Conservation (phyloP, 495 filamentous ascomycete species). For the Chlorociboria aeruginascens region DNA sequence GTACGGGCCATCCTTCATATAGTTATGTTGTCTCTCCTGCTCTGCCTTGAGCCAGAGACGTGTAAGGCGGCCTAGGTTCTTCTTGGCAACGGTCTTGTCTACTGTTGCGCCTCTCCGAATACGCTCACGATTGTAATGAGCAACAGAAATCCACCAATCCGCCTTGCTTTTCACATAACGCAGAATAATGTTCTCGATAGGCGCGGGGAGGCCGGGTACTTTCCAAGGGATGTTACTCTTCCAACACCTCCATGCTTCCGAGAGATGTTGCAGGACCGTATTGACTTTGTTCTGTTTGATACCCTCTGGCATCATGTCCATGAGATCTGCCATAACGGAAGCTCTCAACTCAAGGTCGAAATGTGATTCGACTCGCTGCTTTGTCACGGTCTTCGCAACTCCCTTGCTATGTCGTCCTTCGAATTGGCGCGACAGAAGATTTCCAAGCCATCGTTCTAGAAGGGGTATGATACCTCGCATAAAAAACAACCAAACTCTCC, state of each 20-base stretch:
- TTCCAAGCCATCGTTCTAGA: slow-evolving; percentile 95
- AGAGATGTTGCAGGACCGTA: slow-evolving; percentile 92
- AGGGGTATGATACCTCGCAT: slow-evolving; percentile 97
- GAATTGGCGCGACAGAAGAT: slow-evolving; percentile 92
- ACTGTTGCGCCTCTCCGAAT: slow-evolving; percentile 94
- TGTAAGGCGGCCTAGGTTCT: slow-evolving; percentile 92
- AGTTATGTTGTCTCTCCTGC: slow-evolving; percentile 97
- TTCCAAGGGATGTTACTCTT: slow-evolving; percentile 99
- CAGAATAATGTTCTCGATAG: slow-evolving; percentile 96
- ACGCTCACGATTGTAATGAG: slow-evolving; percentile 95
- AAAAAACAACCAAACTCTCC: slow-evolving; percentile 99
- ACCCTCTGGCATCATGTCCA: slow-evolving; percentile 99
- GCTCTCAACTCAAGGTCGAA: slow-evolving; percentile 97
- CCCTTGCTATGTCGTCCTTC: slow-evolving; percentile 99
- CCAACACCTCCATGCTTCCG: slow-evolving; percentile 98
- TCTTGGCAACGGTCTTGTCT: slow-evolving; percentile 98
- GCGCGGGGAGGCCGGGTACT: slow-evolving; percentile 88
- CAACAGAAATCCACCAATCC: slow-evolving; percentile 99
- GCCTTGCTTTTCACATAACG: slow-evolving; percentile 98
- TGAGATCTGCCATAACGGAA: slow-evolving; percentile 96
- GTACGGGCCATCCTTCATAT: slow-evolving; percentile 98
- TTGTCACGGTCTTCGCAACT: slow-evolving; percentile 97
- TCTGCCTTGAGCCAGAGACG: slow-evolving; percentile 97
- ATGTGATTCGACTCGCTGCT: slow-evolving; percentile 97
- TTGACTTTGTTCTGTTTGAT: slow-evolving; percentile 99